Conservation (phyloP, 2,329 filamentous ascomycete species). For the Apiospora koreana region DNA sequence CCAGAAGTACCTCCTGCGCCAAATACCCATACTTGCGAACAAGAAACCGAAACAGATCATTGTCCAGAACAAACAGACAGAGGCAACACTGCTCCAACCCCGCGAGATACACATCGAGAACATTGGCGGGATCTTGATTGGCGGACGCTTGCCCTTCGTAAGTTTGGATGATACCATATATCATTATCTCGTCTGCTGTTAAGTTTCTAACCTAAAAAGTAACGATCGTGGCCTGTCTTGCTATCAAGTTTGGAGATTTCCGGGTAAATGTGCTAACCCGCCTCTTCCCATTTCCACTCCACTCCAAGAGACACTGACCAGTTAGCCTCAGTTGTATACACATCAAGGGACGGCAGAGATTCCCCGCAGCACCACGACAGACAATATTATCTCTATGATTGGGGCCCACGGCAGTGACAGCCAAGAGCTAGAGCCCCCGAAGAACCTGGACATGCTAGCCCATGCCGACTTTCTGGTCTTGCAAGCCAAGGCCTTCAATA, state of each 20-base stretch:
- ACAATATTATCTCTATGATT: neutral
- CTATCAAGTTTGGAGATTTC: neutral
- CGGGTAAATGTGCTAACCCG: neutral
- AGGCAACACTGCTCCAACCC: too few species aligned
- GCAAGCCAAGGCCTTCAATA: neutral
- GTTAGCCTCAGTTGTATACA: neutral
- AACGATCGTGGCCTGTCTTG: neutral
- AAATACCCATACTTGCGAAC: too few species aligned
- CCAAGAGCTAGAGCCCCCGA: neutral
- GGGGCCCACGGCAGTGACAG: neutral
- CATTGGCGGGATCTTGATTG: neutral
- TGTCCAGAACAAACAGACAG: too few species aligned
- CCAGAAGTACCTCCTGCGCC: too few species aligned
- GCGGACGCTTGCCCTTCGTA: neutral
- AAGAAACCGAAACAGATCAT: too few species aligned
- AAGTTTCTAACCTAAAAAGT: neutral
- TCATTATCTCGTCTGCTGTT: neutral
- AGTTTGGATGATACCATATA: neutral
- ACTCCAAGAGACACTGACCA: neutral
- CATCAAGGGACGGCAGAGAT: neutral
- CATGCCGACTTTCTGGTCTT: neutral
- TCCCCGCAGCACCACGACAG: neutral
- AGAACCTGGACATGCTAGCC: neutral
- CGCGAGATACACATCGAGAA: too few species aligned
- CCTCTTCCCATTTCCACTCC: neutral